phyloP scores from a whole-genome alignment of 306 rosid genomes.

The Castanea mollissima region DNA sequence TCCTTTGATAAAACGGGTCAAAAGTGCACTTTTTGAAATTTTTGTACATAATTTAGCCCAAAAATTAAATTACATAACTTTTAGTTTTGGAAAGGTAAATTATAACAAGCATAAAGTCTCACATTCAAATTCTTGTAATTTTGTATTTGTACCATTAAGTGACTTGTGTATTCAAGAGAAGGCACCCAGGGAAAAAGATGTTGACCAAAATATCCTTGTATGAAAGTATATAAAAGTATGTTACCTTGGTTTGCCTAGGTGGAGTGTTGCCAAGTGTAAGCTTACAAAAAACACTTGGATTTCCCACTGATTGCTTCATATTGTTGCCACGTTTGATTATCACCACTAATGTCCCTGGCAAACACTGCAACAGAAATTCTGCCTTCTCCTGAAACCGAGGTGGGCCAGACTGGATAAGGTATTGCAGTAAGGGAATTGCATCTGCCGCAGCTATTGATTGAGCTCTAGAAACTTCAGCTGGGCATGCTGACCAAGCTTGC shows the following conservation, averaged over 20 bases:
- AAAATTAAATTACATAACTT: not conserved
- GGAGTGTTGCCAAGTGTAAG: constrained; percentile 87
- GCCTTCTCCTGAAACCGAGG: constrained; percentile 98
- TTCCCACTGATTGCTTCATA: constrained; percentile 99
- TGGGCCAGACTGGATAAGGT: constrained; percentile 93
- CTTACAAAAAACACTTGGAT: constrained; percentile 92
- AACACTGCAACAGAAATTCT: constrained; percentile 94
- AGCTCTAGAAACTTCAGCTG: constrained; percentile 95
- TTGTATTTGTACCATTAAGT: not conserved
- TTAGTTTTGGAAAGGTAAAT: not conserved
- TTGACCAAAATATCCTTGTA: not conserved
- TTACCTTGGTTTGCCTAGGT: constrained; percentile 88
- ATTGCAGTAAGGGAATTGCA: constrained; percentile 94
- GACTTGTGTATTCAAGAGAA: not conserved
- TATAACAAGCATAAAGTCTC: not conserved
- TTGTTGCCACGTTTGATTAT: constrained; percentile 89
- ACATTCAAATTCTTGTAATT: not conserved
- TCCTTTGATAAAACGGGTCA: not conserved
- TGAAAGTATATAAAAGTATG: not conserved
- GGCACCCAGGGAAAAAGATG: not conserved
- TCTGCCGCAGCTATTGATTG: constrained; percentile 98
- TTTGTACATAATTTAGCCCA: not conserved
- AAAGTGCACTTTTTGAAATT: not conserved
- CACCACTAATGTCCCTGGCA: constrained; percentile 90
- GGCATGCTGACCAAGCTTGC: constrained; percentile 99